phyloP scores from a whole-genome alignment of 768 basidiomycete species.

The Leucocoprinus leucothites region DNA sequence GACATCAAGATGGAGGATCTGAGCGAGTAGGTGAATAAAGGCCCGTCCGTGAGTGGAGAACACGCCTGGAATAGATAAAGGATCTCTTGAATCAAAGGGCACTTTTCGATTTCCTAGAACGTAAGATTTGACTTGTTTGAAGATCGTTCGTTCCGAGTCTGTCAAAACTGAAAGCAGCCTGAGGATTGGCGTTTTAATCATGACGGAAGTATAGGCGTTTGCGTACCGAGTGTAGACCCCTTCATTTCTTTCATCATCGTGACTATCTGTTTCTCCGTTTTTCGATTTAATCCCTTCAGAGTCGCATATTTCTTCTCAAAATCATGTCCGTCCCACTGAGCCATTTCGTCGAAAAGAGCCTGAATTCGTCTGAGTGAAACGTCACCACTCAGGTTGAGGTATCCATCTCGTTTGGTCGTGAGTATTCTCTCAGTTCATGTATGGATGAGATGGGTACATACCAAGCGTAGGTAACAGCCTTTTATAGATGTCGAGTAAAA shows the following conservation, averaged over 20 bases:
- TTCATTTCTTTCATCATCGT: constrained; percentile 71
- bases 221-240: constrained; percentile 16
- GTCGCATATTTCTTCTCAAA: constrained; percentile 93
- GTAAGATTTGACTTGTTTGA: constrained; percentile 76
- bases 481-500: constrained; percentile 94
- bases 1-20: constrained; percentile 71
- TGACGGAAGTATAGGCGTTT: neutral
- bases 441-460: too few relatives aligned
- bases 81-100: too few relatives aligned
- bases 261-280: constrained; percentile 73
- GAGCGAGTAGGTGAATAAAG: constrained; percentile 75
- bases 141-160: constrained; percentile 68
- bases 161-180: too few relatives aligned
- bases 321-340: constrained; percentile 80
- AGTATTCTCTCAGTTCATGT: too few relatives aligned
- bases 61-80: constrained; percentile 68
- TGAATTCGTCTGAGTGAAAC: constrained; percentile 83
- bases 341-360: constrained; percentile 85
- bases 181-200: constrained; percentile 44
- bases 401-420: constrained; percentile 68
- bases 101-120: constrained; percentile 45
- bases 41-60: constrained; percentile 78
- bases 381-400: constrained; percentile 85
- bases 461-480: constrained; percentile 78
- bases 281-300: constrained; percentile 90